phyloP scores from a whole-genome alignment of 768 basidiomycete genomes.

The Leccinum disarticulatum region DNA sequence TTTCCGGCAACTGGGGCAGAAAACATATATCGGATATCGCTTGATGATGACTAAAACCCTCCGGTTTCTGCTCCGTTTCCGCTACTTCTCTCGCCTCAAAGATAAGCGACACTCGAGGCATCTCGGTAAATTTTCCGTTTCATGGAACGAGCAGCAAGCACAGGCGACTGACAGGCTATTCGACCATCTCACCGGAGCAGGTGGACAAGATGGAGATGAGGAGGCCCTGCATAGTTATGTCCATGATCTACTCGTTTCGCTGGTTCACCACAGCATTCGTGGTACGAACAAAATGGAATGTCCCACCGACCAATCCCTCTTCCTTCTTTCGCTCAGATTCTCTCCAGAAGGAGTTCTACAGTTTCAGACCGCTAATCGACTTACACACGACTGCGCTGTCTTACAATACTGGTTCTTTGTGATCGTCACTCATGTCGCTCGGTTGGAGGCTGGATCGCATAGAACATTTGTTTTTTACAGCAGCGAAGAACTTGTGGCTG shows the following conservation, averaged over 20 bases:
- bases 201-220: neutral
- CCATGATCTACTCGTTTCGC: neutral
- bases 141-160: neutral
- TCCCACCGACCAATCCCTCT: neutral
- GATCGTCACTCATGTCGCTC: neutral
- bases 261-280: constrained; percentile 1
- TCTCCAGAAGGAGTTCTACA: neutral
- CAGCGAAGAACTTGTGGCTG: neutral
- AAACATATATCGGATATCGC: neutral
- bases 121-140: neutral
- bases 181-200: neutral
- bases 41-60: neutral
- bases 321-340: neutral
- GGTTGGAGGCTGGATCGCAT: too few species aligned
- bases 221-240: neutral
- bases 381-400: neutral
- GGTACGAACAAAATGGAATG: constrained; percentile 1
- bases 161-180: neutral
- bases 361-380: neutral
- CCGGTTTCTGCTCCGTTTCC: neutral
- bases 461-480: neutral
- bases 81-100: neutral
- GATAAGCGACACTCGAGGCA: neutral
- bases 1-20: neutral
- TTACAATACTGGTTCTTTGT: constrained; percentile 1